Evolutionary conservation across 2,329 filamentous ascomycete species (phyloP), one percentile per base, ranked within the genome.

Genomic region (Neofusicoccum sp.): DNA sequence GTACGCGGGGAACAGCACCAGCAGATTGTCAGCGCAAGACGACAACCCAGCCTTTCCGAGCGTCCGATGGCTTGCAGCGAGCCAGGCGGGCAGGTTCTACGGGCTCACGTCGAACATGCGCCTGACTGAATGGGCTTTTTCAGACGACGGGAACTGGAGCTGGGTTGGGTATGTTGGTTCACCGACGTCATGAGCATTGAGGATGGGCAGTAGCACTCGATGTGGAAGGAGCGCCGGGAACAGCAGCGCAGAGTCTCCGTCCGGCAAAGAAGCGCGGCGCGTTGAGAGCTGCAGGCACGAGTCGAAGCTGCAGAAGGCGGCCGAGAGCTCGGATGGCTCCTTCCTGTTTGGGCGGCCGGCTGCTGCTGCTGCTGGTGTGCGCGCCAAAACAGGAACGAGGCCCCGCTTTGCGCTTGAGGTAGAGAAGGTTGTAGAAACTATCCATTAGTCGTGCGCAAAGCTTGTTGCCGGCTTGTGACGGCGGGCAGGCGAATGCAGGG

Each of bases 331-430:
- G 20, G 20, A 41, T 3, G 12, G 24, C 11, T 36, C 54, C 33
- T 38, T 28, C 53, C 53, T 57, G 14, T 34, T 57, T n/a, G 14
- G 41, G 41, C 41, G n/a, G n/a, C n/a, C n/a, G n/a, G n/a, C n/a
- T n/a, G n/a, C n/a, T n/a, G n/a, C n/a, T n/a, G n/a, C n/a, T n/a
- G n/a, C n/a, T n/a, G n/a, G n/a, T 28, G 20, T 9, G 38, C 20
- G 7, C 38, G 14, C 38, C 41, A 44, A 28, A 44, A 24, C 28
- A n/a, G 41, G 20, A 20, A 41, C 14, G 38, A n/a, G 9, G 14
- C 14, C 6, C 14, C 5, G 38, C 14, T n/a, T n/a, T n/a, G n/a
- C n/a, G n/a, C n/a, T n/a, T n/a, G n/a, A n/a, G n/a, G n/a, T n/a
- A n/a, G n/a, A n/a, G n/a, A n/a, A n/a, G n/a, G n/a, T n/a, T n/a